phyloP scores from a whole-genome alignment of 2,329 filamentous ascomycete species.

The Cryphonectria japonica region DNA sequence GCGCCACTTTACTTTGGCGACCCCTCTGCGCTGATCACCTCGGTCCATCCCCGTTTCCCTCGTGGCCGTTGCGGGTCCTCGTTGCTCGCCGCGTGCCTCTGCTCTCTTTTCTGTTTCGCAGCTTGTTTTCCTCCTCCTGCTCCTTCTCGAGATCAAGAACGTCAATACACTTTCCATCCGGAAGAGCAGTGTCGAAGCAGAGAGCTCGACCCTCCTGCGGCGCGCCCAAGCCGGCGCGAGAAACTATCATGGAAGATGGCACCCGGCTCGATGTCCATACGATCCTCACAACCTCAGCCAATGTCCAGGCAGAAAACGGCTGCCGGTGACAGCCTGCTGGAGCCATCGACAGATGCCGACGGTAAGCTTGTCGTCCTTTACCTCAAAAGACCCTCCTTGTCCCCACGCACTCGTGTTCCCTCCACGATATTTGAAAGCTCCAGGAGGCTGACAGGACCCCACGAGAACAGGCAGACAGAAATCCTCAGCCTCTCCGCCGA shows the following conservation, averaged over 20 bases:
- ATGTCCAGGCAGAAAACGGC: slow-evolving; percentile 7
- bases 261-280: slow-evolving; percentile 29
- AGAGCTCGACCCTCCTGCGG: neutral
- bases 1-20: neutral
- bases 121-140: neutral
- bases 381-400: neutral
- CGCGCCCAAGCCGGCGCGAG: slow-evolving; percentile 9
- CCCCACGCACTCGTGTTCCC: neutral
- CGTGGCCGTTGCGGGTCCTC: slow-evolving; percentile 16
- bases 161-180: neutral
- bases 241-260: slow-evolving; percentile 32
- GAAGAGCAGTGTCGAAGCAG: neutral
- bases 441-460: slow-evolving; percentile 17
- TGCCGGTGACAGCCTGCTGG: slow-evolving; percentile 8
- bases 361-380: slow-evolving; percentile 13
- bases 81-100: neutral
- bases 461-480: slow-evolving; percentile 19
- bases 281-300: slow-evolving; percentile 27
- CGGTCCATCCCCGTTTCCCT: slow-evolving; percentile 18
- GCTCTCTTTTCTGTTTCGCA: neutral
- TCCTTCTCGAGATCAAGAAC: neutral
- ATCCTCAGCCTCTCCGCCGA: slow-evolving; percentile 10
- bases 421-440: neutral
- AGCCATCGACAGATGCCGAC: neutral
- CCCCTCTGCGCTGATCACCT: neutral